Conservation (phyloP, 225 moss, liverwort and hornwort species). For the Bryum argenteum region DNA sequence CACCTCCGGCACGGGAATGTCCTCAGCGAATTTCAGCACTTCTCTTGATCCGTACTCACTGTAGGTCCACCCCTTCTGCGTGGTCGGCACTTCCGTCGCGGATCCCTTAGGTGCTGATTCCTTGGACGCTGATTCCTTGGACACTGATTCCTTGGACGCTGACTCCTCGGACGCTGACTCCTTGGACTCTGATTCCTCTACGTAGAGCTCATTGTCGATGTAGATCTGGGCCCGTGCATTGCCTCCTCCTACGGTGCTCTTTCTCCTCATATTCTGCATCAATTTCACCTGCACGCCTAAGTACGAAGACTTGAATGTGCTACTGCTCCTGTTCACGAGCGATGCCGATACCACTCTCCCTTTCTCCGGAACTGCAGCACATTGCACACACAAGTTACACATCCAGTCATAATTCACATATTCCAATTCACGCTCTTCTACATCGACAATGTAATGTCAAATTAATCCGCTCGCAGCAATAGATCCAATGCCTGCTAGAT, state of each 20-base stretch:
- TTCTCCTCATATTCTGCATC: slow-evolving; percentile 29
- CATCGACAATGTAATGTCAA: not conserved
- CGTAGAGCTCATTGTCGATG: slow-evolving; percentile 38
- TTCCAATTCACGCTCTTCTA: not conserved
- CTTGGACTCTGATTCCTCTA: slow-evolving; percentile 20
- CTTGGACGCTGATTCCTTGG: no score
- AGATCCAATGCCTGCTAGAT: not conserved
- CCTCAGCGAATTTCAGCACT: slow-evolving; percentile 53
- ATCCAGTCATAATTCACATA: not conserved
- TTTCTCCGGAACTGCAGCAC: slow-evolving; percentile 38
- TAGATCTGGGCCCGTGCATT: slow-evolving; percentile 43
- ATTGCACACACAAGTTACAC: slow-evolving; percentile 27
- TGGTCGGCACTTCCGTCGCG: slow-evolving; percentile 33
- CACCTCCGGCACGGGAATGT: slow-evolving; percentile 62
- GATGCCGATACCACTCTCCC: slow-evolving; percentile 23
- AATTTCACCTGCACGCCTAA: slow-evolving; percentile 40
- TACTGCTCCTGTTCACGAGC: slow-evolving; percentile 17
- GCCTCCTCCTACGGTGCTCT: slow-evolving; percentile 28
- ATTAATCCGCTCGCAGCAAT: not conserved
- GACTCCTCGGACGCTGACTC: no score
- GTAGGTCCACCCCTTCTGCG: slow-evolving; percentile 78
- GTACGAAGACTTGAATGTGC: slow-evolving; percentile 36
- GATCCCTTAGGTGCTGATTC: slow-evolving; percentile 16
- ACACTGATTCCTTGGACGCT: slow-evolving; percentile 1
- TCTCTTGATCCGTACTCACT: slow-evolving; percentile 74